Conservation (phyloP, 2,329 filamentous ascomycete genomes). For the Curvularia sp. region DNA sequence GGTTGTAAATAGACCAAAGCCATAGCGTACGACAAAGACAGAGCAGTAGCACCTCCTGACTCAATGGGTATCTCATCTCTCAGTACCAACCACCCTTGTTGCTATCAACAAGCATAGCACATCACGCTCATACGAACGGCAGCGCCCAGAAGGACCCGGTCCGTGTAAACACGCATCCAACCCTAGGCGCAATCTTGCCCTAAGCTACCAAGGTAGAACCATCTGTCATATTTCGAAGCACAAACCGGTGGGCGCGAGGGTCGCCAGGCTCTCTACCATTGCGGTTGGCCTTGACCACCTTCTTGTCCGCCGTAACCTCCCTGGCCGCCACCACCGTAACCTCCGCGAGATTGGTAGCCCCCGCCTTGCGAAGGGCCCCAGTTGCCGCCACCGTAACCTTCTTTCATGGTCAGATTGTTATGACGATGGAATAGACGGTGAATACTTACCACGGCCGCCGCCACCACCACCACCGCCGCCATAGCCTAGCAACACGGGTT, state of each 20-base stretch:
- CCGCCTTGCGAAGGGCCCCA: slow-evolving; percentile 34
- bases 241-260: slow-evolving; percentile 18
- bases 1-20: slow-evolving; percentile 31
- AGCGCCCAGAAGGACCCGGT: slow-evolving; percentile 31
- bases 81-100: slow-evolving; percentile 46
- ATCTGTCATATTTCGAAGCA: slow-evolving; percentile 22
- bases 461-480: slow-evolving; percentile 43
- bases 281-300: slow-evolving; percentile 40
- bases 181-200: slow-evolving; percentile 18
- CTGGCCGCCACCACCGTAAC: slow-evolving; percentile 41
- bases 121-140: slow-evolving; percentile 35
- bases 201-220: slow-evolving; percentile 15
- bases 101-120: slow-evolving; percentile 35
- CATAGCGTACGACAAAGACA: slow-evolving; percentile 36
- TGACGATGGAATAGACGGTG: not conserved
- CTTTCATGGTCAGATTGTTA: slow-evolving; percentile 13
- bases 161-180: slow-evolving; percentile 14
- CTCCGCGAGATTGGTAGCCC: slow-evolving; percentile 42
- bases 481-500: slow-evolving; percentile 22
- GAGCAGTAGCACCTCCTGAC: slow-evolving; percentile 47
- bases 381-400: slow-evolving; percentile 34
- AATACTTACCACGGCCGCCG: slow-evolving; percentile 46
- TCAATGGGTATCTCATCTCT: slow-evolving; percentile 52
- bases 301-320: slow-evolving; percentile 37
- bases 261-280: slow-evolving; percentile 40